Percentiles rank a stretch among this genome's conserved stretches.
Evolutionary conservation across 2,329 filamentous ascomycete genomes (phyloP).

Genomic region (Aspergillus ochraceoroseus): DNA sequence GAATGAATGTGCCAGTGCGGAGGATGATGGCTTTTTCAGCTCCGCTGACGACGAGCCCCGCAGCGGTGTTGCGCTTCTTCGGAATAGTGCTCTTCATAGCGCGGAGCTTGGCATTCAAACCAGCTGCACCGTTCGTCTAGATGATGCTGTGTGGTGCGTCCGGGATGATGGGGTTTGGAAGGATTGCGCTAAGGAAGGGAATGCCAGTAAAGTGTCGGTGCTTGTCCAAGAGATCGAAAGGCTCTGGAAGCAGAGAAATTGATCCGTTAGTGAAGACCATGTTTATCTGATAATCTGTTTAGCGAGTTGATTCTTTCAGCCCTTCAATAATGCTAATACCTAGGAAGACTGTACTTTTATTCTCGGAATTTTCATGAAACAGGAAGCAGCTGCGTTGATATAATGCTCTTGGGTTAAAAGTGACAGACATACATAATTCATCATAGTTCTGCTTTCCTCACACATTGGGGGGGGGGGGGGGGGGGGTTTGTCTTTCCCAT

Average conservation of each 20-base stretch:
- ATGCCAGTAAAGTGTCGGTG: conserved; percentile 50
- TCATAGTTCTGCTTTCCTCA: too few relatives aligned
- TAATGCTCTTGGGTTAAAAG: too few relatives aligned
- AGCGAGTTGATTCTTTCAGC: too few relatives aligned
- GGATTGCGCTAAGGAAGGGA: conserved; percentile 65
- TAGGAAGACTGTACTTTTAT: too few relatives aligned
- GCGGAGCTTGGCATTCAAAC: conserved; percentile 59
- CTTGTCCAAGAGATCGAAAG: conserved; percentile 73
- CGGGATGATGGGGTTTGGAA: conserved; percentile 73
- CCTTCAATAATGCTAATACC: too few relatives aligned
- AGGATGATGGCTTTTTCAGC: conserved; percentile 62
- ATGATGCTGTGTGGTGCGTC: conserved; percentile 77
- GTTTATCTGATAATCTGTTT: neutral
- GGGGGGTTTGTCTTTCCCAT: too few relatives aligned
- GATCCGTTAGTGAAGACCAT: conserved; percentile 2
- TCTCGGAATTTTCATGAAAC: too few relatives aligned
- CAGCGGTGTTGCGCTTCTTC: conserved; percentile 44
- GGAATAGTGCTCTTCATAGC: conserved; percentile 50
- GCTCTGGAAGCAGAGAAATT: conserved; percentile 49
- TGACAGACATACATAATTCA: too few relatives aligned
- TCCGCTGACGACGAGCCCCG: conserved; percentile 56
- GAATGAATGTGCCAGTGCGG: conserved; percentile 73
- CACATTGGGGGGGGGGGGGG: too few relatives aligned
- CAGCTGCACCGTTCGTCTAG: conserved; percentile 74
- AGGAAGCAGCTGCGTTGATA: too few relatives aligned